Percentiles rank a stretch among this genome's conserved stretches.
phyloP scores from a whole-genome alignment of 805 yeast genomes.

The Myxozyma sirexii region DNA sequence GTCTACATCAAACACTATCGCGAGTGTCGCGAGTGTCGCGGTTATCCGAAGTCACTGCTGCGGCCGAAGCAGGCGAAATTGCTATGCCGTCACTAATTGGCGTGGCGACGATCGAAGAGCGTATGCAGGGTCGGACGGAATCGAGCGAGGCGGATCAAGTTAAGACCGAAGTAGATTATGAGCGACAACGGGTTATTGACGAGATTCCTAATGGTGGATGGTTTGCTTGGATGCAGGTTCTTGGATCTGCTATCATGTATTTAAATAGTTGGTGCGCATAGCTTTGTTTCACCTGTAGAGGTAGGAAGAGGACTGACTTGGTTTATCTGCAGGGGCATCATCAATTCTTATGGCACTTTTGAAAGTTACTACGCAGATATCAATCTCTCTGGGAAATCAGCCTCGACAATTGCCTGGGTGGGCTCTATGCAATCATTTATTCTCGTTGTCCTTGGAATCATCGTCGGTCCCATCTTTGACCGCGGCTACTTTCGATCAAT shows the following conservation, averaged over 20 bases:
- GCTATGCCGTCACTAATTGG: conserved; percentile 10
- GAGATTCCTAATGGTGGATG: conserved; percentile 25
- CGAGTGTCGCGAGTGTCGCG: background rate
- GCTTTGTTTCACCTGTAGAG: background rate
- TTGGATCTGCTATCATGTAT: conserved; percentile 15
- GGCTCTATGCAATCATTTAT: conserved; percentile 42
- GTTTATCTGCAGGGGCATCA: conserved; percentile 55
- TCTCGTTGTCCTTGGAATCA: conserved; percentile 35
- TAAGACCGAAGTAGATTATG: background rate
- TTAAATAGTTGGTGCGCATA: conserved; percentile 21
- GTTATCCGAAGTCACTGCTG: conserved; percentile 6
- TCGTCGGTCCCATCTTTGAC: conserved; percentile 41
- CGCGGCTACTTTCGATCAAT: conserved; percentile 37
- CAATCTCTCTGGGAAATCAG: conserved; percentile 32
- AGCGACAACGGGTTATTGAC: background rate
- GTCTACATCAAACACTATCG: background rate
- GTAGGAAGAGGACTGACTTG: background rate
- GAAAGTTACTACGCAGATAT: conserved; percentile 37
- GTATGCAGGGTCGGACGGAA: background rate
- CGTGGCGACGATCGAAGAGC: background rate
- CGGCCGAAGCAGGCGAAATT: conserved; percentile 6
- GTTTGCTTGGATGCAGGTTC: conserved; percentile 26
- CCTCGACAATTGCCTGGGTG: conserved; percentile 42
- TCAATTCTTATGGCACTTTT: conserved; percentile 35
- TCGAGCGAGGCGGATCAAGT: background rate